Base-by-base conservation (phyloP, 305 asterid genomes). In the Salvia sclarea region DNA sequence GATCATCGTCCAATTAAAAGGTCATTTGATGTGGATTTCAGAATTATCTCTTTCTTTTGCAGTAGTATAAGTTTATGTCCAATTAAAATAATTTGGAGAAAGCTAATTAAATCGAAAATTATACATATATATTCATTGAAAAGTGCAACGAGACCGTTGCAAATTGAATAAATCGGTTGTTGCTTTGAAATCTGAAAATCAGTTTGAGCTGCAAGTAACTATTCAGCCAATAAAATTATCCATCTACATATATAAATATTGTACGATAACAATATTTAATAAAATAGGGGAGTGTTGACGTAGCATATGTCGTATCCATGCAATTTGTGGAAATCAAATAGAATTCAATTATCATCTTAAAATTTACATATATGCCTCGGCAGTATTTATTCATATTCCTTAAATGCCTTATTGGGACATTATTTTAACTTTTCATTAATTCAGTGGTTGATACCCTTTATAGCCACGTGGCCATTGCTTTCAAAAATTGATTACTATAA, bases 371-470 rank as follows among this genome's bases (percentile, higher is more conserved):
- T n/a, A n/a, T n/a, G n/a, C n/a, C n/a, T n/a, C n/a, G n/a, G n/a
- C n/a, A n/a, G n/a, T 58, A 22, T 48, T 28, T 24, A 57, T 30
- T 37, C 28, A 37, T 54, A 43, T 52, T 17, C 60, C 45, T 66
- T 68, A 61, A 58, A 41, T 47, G 79, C 64, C 28, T 18, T 10
- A 76, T 35, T 38, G 49, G 41, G 50, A 6, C 14, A 8, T 6
- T 63, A 52, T 31, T 48, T 71, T 66, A 53, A 76, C 6, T 61
- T 11, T 16, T 43, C 74, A 52, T 66, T 9, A 52, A 52, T 61
- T 25, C 47, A 40, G 76, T 70, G 57, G 80, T 52, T 71, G 77
- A 6, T 25, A 20, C 53, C 43, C 63, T 65, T 76, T 58, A 76
- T 60, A 60, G 41, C 69, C 73, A 31, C 77, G 71, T 71, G 63